Evolutionary conservation across 768 basidiomycete species (phyloP).

Genomic region (Rossbeevera mucosa): DNA sequence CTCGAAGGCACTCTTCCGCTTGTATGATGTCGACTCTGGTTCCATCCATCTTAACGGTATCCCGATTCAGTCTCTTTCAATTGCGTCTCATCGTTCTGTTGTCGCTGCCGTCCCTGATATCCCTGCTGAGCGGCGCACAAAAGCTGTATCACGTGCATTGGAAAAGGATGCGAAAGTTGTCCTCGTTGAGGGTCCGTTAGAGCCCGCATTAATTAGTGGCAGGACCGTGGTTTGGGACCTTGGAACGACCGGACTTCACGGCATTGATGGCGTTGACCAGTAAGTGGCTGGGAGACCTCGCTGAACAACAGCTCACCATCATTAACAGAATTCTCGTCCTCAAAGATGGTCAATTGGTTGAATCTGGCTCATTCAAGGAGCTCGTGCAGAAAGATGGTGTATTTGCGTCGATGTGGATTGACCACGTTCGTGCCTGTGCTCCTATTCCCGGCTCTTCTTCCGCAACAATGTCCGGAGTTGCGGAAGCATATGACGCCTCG

Average conservation of each 20-base stretch:
- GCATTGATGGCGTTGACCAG: slow-evolving; percentile 59
- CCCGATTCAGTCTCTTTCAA: slow-evolving; percentile 85
- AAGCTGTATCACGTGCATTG: slow-evolving; percentile 23
- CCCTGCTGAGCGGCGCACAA: slow-evolving; percentile 23
- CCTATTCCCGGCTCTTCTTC: slow-evolving; percentile 33
- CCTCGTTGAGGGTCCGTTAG: slow-evolving; percentile 25
- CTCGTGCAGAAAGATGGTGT: slow-evolving; percentile 65
- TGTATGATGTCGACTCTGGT: slow-evolving; percentile 84
- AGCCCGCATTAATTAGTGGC: slow-evolving; percentile 11
- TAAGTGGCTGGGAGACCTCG: slow-evolving; percentile 30
- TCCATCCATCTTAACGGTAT: slow-evolving; percentile 81
- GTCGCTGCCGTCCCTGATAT: slow-evolving; percentile 94
- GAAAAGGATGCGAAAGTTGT: slow-evolving; percentile 24
- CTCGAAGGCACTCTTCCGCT: slow-evolving; percentile 82
- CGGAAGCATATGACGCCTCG: slow-evolving; percentile 26
- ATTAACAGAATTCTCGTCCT: slow-evolving; percentile 76
- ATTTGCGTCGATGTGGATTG: slow-evolving; percentile 87
- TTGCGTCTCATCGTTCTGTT: slow-evolving; percentile 67
- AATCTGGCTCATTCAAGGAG: slow-evolving; percentile 76
- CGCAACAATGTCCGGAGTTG: slow-evolving; percentile 22
- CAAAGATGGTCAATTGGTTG: slow-evolving; percentile 83
- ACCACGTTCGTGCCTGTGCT: slow-evolving; percentile 63
- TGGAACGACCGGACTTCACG: slow-evolving; percentile 25
- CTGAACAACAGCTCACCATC: not conserved
- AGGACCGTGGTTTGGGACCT: slow-evolving; percentile 30